A percentile compares a stretch with the other conserved stretches of the same genome.
phyloP scores from a whole-genome alignment of 73 alveolate genomes.

The Paramecium pentaurelia region DNA sequence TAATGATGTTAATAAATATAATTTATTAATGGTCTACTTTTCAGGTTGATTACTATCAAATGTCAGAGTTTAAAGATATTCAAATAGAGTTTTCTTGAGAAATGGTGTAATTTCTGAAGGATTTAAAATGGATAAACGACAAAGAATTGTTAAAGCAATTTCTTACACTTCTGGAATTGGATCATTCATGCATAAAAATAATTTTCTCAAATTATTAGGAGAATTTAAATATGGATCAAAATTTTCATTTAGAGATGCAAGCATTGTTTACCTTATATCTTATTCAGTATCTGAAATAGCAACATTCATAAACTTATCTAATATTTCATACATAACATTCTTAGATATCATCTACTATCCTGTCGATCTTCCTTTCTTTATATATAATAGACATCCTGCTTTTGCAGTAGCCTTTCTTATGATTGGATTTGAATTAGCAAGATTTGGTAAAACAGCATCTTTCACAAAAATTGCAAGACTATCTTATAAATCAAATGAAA shows the following conservation, averaged over 20 bases:
- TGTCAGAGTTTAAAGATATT: slow-evolving; percentile 63
- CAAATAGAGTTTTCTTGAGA: slow-evolving; percentile 70
- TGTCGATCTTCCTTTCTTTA: slow-evolving; percentile 27
- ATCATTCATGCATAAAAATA: slow-evolving; percentile 81
- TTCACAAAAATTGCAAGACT: slow-evolving; percentile 57
- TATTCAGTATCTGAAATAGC: slow-evolving; percentile 84
- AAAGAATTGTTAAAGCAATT: slow-evolving; percentile 72
- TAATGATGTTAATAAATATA: slow-evolving; percentile 22
- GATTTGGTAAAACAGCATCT: slow-evolving; percentile 57
- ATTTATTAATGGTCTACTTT: slow-evolving; percentile 35
- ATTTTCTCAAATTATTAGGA: slow-evolving; percentile 68
- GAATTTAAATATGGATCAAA: slow-evolving; percentile 74
- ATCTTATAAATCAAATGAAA: slow-evolving; percentile 39
- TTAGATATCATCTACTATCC: slow-evolving; percentile 56
- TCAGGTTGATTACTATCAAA: slow-evolving; percentile 53
- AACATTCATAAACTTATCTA: slow-evolving; percentile 77
- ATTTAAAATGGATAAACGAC: slow-evolving; percentile 73
- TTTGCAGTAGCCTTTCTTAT: slow-evolving; percentile 60
- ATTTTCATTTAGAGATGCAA: slow-evolving; percentile 73
- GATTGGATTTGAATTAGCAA: slow-evolving; percentile 49
- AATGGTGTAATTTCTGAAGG: slow-evolving; percentile 75
- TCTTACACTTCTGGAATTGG: slow-evolving; percentile 73
- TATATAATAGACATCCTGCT: slow-evolving; percentile 61
- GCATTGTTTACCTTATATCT: slow-evolving; percentile 79
- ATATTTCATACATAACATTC: slow-evolving; percentile 68